phyloP scores from a whole-genome alignment of 2,329 filamentous ascomycete genomes.

The Ramichloridium luteum region DNA sequence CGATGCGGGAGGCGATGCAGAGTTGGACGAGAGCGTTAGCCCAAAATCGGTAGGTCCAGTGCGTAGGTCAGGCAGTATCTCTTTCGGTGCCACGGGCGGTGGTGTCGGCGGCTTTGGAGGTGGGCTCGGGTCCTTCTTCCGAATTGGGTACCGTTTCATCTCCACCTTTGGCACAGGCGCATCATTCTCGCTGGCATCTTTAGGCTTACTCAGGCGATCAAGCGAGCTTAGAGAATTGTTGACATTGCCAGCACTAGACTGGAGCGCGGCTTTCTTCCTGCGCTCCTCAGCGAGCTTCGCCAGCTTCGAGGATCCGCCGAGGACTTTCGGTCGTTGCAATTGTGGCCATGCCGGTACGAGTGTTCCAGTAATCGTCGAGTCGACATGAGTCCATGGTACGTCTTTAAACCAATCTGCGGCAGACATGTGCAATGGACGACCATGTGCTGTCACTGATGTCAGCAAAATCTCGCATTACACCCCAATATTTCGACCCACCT shows the following conservation, averaged over 20 bases:
- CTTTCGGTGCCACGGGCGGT: slow-evolving; percentile 16
- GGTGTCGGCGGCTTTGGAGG: slow-evolving; percentile 19
- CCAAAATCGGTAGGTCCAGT: slow-evolving; percentile 22
- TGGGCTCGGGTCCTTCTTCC: slow-evolving; percentile 21
- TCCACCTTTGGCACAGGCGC: slow-evolving; percentile 40
- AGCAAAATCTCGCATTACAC: too few species aligned
- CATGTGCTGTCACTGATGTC: too few species aligned
- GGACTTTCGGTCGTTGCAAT: slow-evolving; percentile 51
- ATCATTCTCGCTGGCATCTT: slow-evolving; percentile 17
- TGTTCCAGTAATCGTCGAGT: slow-evolving; percentile 48
- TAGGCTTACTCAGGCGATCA: slow-evolving; percentile 29
- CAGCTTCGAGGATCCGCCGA: slow-evolving; percentile 82
- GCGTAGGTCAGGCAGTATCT: slow-evolving; percentile 18
- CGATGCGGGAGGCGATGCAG: slow-evolving; percentile 2
- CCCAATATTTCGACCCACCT: too few species aligned
- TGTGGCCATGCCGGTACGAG: slow-evolving; percentile 43
- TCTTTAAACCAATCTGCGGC: slow-evolving; percentile 61
- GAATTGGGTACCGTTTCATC: slow-evolving; percentile 45
- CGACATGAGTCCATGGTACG: slow-evolving; percentile 72
- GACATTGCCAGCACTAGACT: slow-evolving; percentile 5
- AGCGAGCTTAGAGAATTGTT: slow-evolving; percentile 30
- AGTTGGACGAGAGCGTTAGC: slow-evolving; percentile 15
- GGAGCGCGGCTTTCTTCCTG: slow-evolving; percentile 60
- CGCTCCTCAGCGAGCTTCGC: slow-evolving; percentile 78
- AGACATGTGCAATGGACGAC: slow-evolving; percentile 29